Evolutionary conservation across 352 stramenopile genomes (phyloP), one percentile per base, ranked within the genome.

Genomic region (Phytopythium chamaehyphon): DNA sequence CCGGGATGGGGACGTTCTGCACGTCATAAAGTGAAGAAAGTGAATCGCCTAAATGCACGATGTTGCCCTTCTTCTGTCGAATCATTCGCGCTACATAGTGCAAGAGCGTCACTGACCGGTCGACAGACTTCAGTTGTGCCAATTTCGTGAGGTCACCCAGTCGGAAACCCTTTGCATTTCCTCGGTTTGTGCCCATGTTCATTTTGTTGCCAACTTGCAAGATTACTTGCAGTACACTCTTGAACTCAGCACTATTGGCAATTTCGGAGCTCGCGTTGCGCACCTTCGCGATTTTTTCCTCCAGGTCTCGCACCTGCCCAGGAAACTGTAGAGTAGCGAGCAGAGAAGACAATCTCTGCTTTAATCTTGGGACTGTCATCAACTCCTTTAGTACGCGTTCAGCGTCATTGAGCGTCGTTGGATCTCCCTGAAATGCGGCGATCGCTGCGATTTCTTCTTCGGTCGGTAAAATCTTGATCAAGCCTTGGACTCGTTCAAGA

Each of bases 401-500:
- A 11, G 82, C 83, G 45, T 88, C 83, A 26, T 90, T 89, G 3
- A 93, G 62, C n/a, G 76, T 75, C 35, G 71, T 54, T 1, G 64
- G 58, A 23, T 89, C 79, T 8, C 83, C 83, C 26, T 71, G 61
- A 50, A 85, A 93, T 14, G 70, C 70, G 16, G 60, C 65, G 51
- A 93, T 85, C 18, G 78, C 61, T 5, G 65, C 71, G 11, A 93
- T 83, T 55, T 97, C 88, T 57, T 96, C 87, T 9, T 90, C 77
- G 1, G 87, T 96, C 3, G 88, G 88, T n/a, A 93, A 60, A 40
- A 96, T 91, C 55, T 89, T 90, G 33, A 95, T 76, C 16, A 96
- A 62, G 3, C 82, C 86, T 18, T 90, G 79, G 2, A 95, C 75
- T 23, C 90, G 84, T 48, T 97, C 86, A 18, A 92, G 62, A 5